phyloP scores from a whole-genome alignment of 306 rosid genomes.

The Vigna unguiculata region DNA sequence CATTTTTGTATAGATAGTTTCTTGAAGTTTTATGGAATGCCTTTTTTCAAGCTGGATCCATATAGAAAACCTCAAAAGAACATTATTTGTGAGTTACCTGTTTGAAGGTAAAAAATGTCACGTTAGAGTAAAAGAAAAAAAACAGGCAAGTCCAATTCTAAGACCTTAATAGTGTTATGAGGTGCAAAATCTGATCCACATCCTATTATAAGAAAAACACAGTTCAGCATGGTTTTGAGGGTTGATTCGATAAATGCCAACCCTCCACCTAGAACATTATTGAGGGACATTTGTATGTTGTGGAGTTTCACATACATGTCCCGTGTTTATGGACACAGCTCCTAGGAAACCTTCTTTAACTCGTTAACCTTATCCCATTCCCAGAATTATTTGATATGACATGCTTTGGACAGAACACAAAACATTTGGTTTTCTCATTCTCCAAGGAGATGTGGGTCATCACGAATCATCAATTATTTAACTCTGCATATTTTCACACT shows the following conservation, averaged over 20 bases:
- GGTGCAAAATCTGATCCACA: constrained; percentile 40
- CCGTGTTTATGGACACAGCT: constrained; percentile 38
- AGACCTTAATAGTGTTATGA: constrained; percentile 34
- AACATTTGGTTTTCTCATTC: constrained; percentile 40
- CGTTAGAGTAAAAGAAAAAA: constrained; percentile 23
- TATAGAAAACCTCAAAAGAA: constrained; percentile 18
- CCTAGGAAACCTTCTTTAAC: constrained; percentile 29
- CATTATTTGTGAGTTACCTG: neutral
- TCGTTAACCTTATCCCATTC: constrained; percentile 16
- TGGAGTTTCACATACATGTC: constrained; percentile 40
- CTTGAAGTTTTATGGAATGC: neutral
- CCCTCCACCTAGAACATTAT: constrained; percentile 41
- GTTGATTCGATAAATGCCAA: constrained; percentile 46
- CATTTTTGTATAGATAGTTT: too few relatives aligned
- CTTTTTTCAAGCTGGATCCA: neutral
- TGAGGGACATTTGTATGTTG: constrained; percentile 8
- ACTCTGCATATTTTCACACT: constrained; percentile 19
- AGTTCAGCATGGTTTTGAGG: constrained; percentile 35
- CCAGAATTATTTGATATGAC: constrained; percentile 49
- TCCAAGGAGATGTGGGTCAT: constrained; percentile 35
- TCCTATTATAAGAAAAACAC: constrained; percentile 39
- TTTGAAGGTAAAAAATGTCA: neutral
- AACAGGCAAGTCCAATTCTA: constrained; percentile 25
- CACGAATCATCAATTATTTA: constrained; percentile 33
- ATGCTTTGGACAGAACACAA: constrained; percentile 39